These are phyloP conservation scores for Magnaporthales sp. DNA, from an alignment of 2,329 filamentous ascomycete genomes.

Conservation along the genomic window DNA sequence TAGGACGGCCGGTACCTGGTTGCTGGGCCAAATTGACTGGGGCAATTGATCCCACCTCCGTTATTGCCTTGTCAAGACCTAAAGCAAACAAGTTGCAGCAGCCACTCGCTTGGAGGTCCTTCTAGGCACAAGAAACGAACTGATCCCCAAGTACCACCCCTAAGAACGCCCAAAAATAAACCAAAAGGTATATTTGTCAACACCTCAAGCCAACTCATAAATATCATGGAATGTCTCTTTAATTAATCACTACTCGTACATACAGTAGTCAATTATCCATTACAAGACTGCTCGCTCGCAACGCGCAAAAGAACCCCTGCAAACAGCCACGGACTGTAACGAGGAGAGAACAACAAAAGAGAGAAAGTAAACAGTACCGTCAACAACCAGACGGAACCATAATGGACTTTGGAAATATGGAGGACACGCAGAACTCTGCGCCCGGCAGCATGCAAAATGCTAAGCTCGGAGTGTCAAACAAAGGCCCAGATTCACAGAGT, in stretches of 20 bases:
- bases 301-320: neutral
- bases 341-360: neutral
- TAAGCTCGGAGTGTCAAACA: conserved; percentile 53
- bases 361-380: neutral
- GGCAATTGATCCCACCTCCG: neutral
- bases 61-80: neutral
- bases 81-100: neutral
- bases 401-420: conserved; percentile 43
- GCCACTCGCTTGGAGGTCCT: neutral
- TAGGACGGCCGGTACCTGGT: neutral
- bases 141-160: neutral
- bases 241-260: neutral
- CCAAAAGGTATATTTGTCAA: neutral
- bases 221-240: neutral
- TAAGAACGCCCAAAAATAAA: neutral
- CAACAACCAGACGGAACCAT: neutral
- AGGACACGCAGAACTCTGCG: conserved; percentile 60
- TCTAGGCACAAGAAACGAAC: neutral
- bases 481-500: conserved; percentile 58
- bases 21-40: neutral
- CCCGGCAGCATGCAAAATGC: conserved; percentile 52
- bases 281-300: neutral
- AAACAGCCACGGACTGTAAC: neutral
- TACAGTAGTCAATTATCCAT: neutral
- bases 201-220: neutral